Evolutionary conservation across 2,329 filamentous ascomycete genomes (phyloP).

Genomic region (Fusarium annulatum): DNA sequence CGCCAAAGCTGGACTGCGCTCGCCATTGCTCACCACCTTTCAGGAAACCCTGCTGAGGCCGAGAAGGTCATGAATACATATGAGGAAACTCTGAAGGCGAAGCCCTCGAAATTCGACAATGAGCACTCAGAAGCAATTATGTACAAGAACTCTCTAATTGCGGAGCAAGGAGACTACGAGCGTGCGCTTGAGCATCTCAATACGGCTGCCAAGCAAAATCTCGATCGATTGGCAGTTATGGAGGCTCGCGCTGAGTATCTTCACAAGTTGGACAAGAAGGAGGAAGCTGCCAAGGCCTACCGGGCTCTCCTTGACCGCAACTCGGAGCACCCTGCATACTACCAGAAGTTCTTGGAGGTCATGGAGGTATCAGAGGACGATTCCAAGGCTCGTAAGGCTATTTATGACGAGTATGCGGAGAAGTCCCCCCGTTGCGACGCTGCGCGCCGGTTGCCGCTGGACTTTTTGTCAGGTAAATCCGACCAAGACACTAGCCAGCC

Average conservation of each 20-base stretch:
- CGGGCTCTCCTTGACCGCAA: constrained; percentile 85
- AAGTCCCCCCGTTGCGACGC: constrained; percentile 88
- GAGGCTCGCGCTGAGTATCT: constrained; percentile 90
- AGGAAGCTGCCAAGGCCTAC: constrained; percentile 86
- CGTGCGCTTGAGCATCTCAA: constrained; percentile 90
- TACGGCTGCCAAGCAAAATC: constrained; percentile 76
- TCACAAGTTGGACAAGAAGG: constrained; percentile 77
- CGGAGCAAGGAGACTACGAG: constrained; percentile 85
- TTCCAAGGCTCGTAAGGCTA: constrained; percentile 70
- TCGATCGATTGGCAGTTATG: constrained; percentile 86
- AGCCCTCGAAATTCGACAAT: constrained; percentile 80
- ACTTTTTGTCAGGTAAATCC: constrained; percentile 79
- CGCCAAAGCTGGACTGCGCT: constrained; percentile 98
- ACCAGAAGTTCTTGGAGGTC: constrained; percentile 77
- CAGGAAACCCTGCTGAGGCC: constrained; percentile 85
- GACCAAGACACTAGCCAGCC: background rate
- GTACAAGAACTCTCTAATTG: constrained; percentile 96
- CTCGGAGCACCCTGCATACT: constrained; percentile 87
- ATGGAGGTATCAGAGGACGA: constrained; percentile 72
- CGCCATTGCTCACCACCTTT: constrained; percentile 90
- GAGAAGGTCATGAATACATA: constrained; percentile 93
- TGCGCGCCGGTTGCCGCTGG: constrained; percentile 84
- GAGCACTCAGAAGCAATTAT: constrained; percentile 94
- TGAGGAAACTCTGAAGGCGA: constrained; percentile 89
- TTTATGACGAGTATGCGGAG: constrained; percentile 81